Percentiles rank a stretch among this genome's conserved stretches.
Conservation (phyloP, 805 yeast species). For the Starmerella kuoi region DNA sequence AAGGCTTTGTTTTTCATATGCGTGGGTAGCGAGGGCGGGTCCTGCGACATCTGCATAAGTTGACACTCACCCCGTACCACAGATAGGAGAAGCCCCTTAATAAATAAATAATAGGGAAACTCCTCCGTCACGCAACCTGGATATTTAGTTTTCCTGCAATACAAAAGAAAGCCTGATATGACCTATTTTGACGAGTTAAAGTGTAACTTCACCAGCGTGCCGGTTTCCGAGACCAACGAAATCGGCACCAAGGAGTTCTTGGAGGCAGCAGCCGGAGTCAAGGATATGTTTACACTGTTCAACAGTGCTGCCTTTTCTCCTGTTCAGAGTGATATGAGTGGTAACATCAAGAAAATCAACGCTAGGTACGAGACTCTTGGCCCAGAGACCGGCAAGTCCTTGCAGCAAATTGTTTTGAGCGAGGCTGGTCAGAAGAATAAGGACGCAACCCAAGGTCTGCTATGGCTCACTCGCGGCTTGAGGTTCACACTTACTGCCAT, state of each 20-base stretch:
- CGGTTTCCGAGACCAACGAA: conserved; percentile 45
- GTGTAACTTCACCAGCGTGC: conserved; percentile 63
- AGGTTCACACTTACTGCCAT: conserved; percentile 85
- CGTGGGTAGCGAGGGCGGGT: no score
- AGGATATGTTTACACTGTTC: conserved; percentile 65
- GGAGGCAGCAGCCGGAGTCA: conserved; percentile 73
- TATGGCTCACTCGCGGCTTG: conserved; percentile 73
- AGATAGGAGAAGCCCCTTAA: no score
- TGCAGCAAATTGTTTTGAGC: conserved; percentile 63
- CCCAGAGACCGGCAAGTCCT: conserved; percentile 44
- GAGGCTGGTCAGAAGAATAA: conserved; percentile 57
- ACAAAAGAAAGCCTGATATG: conserved; percentile 2
- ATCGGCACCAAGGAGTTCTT: conserved; percentile 64
- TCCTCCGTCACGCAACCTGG: no score
- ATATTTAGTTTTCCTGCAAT: no score
- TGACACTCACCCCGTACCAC: no score
- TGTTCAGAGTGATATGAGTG: conserved; percentile 79
- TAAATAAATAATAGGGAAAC: no score
- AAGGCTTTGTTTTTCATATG: no score
- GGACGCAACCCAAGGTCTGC: conserved; percentile 79
- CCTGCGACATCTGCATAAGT: no score
- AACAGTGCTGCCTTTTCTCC: conserved; percentile 77
- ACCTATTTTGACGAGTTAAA: conserved; percentile 75
- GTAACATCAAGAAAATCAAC: conserved; percentile 69
- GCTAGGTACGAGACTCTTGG: conserved; percentile 38